These are phyloP conservation scores for Plasmodium blacklocki DNA, from an alignment of 169 alveolate genomes.

Conservation along the genomic window DNA sequence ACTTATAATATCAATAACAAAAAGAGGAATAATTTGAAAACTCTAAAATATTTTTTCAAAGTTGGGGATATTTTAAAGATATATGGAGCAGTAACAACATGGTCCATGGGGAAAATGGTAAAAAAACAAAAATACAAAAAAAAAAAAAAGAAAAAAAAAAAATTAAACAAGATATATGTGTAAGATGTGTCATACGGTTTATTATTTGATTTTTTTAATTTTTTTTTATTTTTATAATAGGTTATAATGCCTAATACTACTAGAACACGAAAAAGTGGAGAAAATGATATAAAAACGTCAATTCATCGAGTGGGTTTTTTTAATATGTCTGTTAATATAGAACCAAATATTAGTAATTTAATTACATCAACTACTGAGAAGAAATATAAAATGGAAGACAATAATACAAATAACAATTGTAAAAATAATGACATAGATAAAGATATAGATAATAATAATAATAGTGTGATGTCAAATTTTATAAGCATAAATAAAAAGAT, in stretches of 20 bases:
- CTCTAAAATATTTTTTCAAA: constrained; percentile 80
- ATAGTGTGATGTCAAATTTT: neutral
- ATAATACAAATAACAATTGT: neutral
- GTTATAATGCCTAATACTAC: constrained; percentile 68
- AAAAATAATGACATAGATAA: constrained; percentile 8
- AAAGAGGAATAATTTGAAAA: constrained; percentile 76
- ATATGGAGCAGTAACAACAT: constrained; percentile 79
- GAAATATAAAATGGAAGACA: constrained; percentile 38
- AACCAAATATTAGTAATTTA: constrained; percentile 68
- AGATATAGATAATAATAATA: neutral
- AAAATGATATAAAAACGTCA: constrained; percentile 19
- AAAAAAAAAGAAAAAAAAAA: neutral
- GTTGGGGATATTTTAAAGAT: constrained; percentile 84
- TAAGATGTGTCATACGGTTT: neutral
- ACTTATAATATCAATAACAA: constrained; percentile 76
- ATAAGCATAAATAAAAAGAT: neutral
- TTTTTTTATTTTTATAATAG: constrained; percentile 10
- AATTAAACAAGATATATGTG: too few relatives aligned
- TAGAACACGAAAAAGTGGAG: constrained; percentile 14
- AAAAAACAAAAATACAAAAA: constrained; percentile 37
- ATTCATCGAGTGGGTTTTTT: constrained; percentile 63
- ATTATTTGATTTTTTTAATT: neutral
- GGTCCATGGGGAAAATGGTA: constrained; percentile 88
- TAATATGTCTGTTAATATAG: constrained; percentile 30
- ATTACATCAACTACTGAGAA: constrained; percentile 65